Base-by-base conservation (phyloP, 2,329 filamentous ascomycete genomes). In the Rachicladosporium sp. region DNA sequence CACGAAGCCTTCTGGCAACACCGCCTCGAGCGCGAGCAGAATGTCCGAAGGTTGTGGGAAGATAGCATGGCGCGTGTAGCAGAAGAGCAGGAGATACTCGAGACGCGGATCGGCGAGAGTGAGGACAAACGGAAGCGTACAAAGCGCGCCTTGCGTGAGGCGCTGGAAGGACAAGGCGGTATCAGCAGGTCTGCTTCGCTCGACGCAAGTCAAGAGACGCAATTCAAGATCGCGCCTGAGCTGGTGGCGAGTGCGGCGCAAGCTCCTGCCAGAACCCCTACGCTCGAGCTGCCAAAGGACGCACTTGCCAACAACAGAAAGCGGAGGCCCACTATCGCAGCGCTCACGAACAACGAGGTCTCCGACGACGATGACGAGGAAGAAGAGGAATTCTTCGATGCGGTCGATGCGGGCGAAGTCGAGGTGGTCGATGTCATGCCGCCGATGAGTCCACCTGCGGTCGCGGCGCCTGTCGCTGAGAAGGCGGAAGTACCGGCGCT, bases 21-120 rank as follows among this genome's bases (percentile, higher is more conserved):
- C 57, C 80, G 88, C 10, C 69, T 98, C 31, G 88, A 94, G 50
- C 80, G 87, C 39, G 91, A 98, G 64, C 80, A 80, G 33, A 85
- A 94, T 57, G 81, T 96, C 64, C 78, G 91, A 30, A 80, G 84
- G 43, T 84, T 98, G 77, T 98, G 91, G 91, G 91, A 98, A 63
- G 91, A 98, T 54, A 96, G 88, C 62, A 95, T 98, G 91, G 87
- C 91, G 7, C 80, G 88, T 52, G 82, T 98, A n/a, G 91, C 88
- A 11, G 79, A 78, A 41, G 91, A 98, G 59, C 91, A 98, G 52
- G 91, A 96, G 61, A 76, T 87, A 37, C 72, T 98, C 1, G 86
- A 96, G 57, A 84, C 77, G 29, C 81, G 80, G 42, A 83, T 95
- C 44, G 86, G 84, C 33, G 84, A 94, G 61, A 84, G 87, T 1